Conservation (phyloP, 2,329 filamentous ascomycete species). For the Aspergillus neoniger region DNA sequence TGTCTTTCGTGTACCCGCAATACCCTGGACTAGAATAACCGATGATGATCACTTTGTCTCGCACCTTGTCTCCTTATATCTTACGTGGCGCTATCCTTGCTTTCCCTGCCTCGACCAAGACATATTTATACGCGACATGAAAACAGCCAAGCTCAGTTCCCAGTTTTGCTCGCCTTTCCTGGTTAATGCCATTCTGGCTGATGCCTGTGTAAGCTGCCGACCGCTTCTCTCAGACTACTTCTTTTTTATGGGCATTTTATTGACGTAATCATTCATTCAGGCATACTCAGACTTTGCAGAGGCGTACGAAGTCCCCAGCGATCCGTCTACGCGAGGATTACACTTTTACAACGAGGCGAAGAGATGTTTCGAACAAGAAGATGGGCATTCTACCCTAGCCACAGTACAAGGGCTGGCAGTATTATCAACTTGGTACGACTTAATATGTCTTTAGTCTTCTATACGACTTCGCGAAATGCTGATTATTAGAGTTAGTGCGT, state of each 20-base stretch:
- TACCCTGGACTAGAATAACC: constrained; percentile 37
- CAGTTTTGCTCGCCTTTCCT: constrained; percentile 34
- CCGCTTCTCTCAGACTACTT: background rate
- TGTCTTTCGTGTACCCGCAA: constrained; percentile 20
- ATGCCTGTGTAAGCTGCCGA: constrained; percentile 34
- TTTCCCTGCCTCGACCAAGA: constrained; percentile 29
- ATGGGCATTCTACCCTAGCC: constrained; percentile 25
- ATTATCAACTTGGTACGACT: constrained; percentile 22
- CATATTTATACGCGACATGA: constrained; percentile 36
- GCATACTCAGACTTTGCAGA: constrained; percentile 24
- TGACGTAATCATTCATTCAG: background rate
- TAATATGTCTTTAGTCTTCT: background rate
- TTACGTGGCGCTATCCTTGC: constrained; percentile 27
- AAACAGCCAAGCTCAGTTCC: constrained; percentile 21
- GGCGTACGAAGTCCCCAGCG: constrained; percentile 16
- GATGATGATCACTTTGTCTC: constrained; percentile 34
- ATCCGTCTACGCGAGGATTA: constrained; percentile 19
- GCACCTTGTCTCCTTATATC: constrained; percentile 29
- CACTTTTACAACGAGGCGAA: constrained; percentile 33
- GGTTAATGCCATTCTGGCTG: constrained; percentile 32
- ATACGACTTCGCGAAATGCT: background rate
- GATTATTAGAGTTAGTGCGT: background rate
- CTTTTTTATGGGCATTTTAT: background rate
- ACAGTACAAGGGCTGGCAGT: constrained; percentile 29
- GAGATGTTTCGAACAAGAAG: constrained; percentile 24